These are phyloP conservation scores for Geotrichum cucujoidarum DNA, from an alignment of 1,139 yeast genomes.

Conservation along the genomic window DNA sequence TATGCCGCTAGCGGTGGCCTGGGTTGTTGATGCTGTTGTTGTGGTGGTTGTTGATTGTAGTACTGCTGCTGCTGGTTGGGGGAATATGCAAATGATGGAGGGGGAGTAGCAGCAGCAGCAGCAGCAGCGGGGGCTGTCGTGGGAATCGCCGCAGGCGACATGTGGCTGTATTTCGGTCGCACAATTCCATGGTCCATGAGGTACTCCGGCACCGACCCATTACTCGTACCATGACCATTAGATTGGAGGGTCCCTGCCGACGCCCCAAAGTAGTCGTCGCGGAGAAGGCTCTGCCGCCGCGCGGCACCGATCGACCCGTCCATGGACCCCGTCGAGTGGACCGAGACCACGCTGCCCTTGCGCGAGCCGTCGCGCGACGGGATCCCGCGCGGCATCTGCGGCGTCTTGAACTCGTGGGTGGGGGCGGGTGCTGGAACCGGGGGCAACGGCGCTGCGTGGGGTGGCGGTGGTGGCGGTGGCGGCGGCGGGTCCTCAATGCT, in stretches of 20 bases:
- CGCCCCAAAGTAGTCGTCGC: not conserved
- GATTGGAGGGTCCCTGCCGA: not conserved
- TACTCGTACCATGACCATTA: too few relatives aligned
- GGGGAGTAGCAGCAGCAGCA: not conserved
- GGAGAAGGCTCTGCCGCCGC: not conserved
- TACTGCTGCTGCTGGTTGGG: not conserved
- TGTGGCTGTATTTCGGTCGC: slow-evolving; percentile 11
- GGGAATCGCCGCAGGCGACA: slow-evolving; percentile 2
- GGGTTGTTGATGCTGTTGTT: too few relatives aligned
- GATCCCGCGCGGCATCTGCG: slow-evolving; percentile 11
- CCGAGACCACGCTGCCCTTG: slow-evolving; percentile 11
- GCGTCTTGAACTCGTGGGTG: slow-evolving; percentile 4
- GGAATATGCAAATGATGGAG: not conserved
- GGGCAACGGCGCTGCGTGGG: not conserved
- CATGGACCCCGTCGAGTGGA: not conserved
- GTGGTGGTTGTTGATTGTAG: slow-evolving; percentile 1
- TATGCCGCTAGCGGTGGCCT: too few relatives aligned
- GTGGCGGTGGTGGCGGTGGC: not conserved
- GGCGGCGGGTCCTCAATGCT: not conserved
- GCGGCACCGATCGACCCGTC: slow-evolving; percentile 3
- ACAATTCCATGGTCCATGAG: slow-evolving; percentile 12
- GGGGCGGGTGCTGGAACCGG: not conserved
- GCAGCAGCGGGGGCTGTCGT: slow-evolving; percentile 1
- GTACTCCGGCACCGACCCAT: too few relatives aligned
- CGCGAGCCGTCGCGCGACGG: slow-evolving; percentile 8